phyloP scores from a whole-genome alignment of 169 alveolate species.

The Plasmodium gaboni region DNA sequence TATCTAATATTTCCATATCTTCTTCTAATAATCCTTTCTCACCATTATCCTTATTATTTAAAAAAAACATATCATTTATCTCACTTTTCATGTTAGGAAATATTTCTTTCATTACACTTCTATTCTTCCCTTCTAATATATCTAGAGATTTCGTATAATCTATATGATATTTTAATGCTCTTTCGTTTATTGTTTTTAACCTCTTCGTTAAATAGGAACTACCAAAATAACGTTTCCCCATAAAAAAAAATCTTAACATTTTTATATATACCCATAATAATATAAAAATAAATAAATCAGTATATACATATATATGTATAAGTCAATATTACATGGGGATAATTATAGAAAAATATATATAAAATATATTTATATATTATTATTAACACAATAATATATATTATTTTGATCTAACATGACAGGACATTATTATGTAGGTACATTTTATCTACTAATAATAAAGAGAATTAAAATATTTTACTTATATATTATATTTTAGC shows the following conservation, averaged over 20 bases:
- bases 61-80: slow-evolving; percentile 71
- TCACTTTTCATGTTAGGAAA: slow-evolving; percentile 73
- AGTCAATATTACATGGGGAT: too few relatives aligned
- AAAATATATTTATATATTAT: too few relatives aligned
- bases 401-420: too few relatives aligned
- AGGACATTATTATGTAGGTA: too few relatives aligned
- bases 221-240: slow-evolving; percentile 50
- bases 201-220: slow-evolving; percentile 70
- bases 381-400: too few relatives aligned
- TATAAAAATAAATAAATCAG: too few relatives aligned
- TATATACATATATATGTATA: background rate
- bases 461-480: too few relatives aligned
- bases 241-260: background rate
- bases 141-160: slow-evolving; percentile 74
- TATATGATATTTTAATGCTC: slow-evolving; percentile 65
- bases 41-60: slow-evolving; percentile 10
- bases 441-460: too few relatives aligned
- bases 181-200: slow-evolving; percentile 58
- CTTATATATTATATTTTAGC: too few relatives aligned
- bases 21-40: background rate
- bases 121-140: slow-evolving; percentile 66
- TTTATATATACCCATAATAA: too few relatives aligned
- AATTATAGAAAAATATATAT: too few relatives aligned
- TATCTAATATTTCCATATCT: slow-evolving; percentile 21
- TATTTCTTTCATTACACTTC: slow-evolving; percentile 75